Conservation (phyloP, 2,329 filamentous ascomycete genomes). For the Fusarium staphyleae region DNA sequence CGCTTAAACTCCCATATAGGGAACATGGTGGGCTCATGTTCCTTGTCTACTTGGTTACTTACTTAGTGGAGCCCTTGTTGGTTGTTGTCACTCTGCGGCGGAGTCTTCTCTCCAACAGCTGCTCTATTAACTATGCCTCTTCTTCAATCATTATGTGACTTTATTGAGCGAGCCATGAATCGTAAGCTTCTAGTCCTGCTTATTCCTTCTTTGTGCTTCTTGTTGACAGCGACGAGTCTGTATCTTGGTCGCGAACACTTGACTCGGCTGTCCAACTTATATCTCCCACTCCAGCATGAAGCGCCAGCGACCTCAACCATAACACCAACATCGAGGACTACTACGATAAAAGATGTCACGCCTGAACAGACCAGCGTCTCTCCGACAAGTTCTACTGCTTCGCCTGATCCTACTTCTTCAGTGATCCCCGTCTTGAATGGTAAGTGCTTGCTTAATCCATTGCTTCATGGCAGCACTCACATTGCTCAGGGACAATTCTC, state of each 20-base stretch:
- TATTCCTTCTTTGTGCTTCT: slow-evolving; percentile 25
- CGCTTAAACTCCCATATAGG: no score
- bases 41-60: no score
- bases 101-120: background rate
- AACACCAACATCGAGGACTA: background rate
- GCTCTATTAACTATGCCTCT: no score
- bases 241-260: slow-evolving; percentile 31
- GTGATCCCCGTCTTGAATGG: slow-evolving; percentile 15
- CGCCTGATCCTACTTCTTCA: background rate
- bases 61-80: background rate
- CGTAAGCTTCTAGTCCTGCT: slow-evolving; percentile 20
- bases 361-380: background rate
- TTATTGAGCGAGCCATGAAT: slow-evolving; percentile 17
- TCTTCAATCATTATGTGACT: background rate
- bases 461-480: background rate
- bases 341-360: background rate
- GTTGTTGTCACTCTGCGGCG: background rate
- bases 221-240: slow-evolving; percentile 21
- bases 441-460: background rate
- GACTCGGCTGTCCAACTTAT: slow-evolving; percentile 7
- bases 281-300: slow-evolving; percentile 6
- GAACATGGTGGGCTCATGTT: no score
- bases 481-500: slow-evolving; percentile 48
- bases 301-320: background rate
- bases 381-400: background rate